These are phyloP conservation scores for Aureobasidium musti DNA, from an alignment of 2,329 filamentous ascomycete genomes.

Conservation along the genomic window DNA sequence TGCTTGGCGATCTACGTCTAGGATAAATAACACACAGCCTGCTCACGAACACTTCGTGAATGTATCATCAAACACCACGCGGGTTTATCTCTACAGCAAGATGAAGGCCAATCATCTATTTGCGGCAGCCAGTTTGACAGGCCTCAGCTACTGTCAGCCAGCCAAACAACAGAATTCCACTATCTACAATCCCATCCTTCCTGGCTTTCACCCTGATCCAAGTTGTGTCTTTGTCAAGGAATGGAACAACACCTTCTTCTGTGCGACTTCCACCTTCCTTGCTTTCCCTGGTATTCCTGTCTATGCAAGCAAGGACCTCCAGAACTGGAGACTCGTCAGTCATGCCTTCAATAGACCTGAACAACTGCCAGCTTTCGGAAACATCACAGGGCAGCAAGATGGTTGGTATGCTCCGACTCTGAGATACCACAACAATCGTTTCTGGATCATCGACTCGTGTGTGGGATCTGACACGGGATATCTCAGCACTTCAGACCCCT, in stretches of 20 bases:
- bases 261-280: conserved; percentile 50
- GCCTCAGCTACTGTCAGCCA: neutral
- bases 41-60: neutral
- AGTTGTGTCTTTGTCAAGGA: conserved; percentile 48
- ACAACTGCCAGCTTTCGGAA: conserved; percentile 45
- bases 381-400: conserved; percentile 41
- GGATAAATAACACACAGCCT: neutral
- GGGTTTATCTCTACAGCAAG: no score
- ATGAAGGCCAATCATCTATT: conserved; percentile 1
- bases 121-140: neutral
- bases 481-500: conserved; percentile 51
- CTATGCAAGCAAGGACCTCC: conserved; percentile 49
- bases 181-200: conserved; percentile 50
- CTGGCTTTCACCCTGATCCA: conserved; percentile 52
- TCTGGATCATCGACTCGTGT: conserved; percentile 43
- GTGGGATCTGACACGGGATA: conserved; percentile 42
- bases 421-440: conserved; percentile 45
- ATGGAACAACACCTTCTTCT: conserved; percentile 48
- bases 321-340: conserved; percentile 45
- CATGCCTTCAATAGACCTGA: conserved; percentile 42
- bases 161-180: conserved; percentile 21
- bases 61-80: no score
- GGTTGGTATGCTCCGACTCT: conserved; percentile 49
- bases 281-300: conserved; percentile 51
- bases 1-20: neutral